Percentiles rank a stretch among this genome's conserved stretches.
phyloP scores from a whole-genome alignment of 306 rosid genomes.

The Heteromeles arbutifolia region DNA sequence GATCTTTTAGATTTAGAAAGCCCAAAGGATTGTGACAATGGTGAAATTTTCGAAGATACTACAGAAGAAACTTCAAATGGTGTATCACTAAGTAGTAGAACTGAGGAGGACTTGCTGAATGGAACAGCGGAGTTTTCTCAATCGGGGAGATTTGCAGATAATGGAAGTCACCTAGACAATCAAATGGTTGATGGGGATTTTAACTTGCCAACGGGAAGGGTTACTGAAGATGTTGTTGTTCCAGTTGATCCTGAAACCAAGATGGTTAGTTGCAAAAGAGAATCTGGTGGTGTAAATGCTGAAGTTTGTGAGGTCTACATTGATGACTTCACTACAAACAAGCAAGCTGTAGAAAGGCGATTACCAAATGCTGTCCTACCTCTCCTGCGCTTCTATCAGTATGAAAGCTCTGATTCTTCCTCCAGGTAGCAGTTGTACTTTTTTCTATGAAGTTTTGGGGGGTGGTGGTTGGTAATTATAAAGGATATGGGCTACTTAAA shows the following conservation, averaged over 20 bases:
- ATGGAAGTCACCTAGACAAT: conserved; percentile 26
- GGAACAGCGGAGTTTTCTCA: conserved; percentile 33
- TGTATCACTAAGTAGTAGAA: conserved; percentile 29
- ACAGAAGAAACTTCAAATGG: conserved; percentile 36
- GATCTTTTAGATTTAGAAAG: conserved; percentile 53
- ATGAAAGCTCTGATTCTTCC: conserved; percentile 98
- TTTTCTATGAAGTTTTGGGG: background rate
- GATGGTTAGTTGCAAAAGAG: conserved; percentile 29
- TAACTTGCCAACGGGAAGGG: conserved; percentile 25
- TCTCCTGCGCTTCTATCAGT: conserved; percentile 73
- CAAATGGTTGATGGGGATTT: conserved; percentile 34
- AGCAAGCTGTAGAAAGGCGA: conserved; percentile 61
- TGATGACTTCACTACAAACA: conserved; percentile 51
- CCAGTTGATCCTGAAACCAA: conserved; percentile 41
- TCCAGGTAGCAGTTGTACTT: conserved; percentile 49
- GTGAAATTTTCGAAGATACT: conserved; percentile 38
- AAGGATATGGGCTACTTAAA: background rate
- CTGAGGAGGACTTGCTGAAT: conserved; percentile 31
- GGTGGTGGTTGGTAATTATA: background rate
- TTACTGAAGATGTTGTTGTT: conserved; percentile 25
- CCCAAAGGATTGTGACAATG: conserved; percentile 29
- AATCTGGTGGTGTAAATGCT: conserved; percentile 30
- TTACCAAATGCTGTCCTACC: conserved; percentile 80
- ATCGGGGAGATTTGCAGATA: conserved; percentile 23
- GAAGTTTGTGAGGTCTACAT: conserved; percentile 50